Conservation (phyloP, 1,284 basidiomycete genomes). For the Ustilago cynodontis region DNA sequence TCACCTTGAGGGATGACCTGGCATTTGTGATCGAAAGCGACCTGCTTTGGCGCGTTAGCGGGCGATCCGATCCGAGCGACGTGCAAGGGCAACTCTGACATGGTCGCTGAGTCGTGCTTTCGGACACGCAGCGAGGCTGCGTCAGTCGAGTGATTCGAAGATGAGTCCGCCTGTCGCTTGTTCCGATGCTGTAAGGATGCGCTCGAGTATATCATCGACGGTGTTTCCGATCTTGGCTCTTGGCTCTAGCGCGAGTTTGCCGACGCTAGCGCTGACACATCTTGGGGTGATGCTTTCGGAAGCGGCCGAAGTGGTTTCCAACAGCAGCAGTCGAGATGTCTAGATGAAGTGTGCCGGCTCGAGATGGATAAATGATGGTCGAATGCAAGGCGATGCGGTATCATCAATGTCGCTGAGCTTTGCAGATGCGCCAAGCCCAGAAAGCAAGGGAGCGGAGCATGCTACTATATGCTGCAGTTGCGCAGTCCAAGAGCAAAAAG, state of each 20-base stretch:
- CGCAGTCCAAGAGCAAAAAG: neutral
- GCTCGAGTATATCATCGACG: neutral
- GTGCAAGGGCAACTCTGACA: constrained; percentile 16
- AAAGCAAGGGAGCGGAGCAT: neutral
- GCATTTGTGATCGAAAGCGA: constrained; percentile 42
- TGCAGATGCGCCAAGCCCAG: neutral
- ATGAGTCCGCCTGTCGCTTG: neutral
- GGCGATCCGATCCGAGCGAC: constrained; percentile 18
- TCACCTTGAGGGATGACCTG: constrained; percentile 49
- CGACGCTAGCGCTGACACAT: neutral
- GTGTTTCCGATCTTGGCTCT: neutral
- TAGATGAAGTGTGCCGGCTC: too few species aligned
- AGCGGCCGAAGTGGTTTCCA: neutral
- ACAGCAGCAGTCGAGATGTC: neutral
- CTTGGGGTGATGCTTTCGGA: neutral
- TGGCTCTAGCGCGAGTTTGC: neutral
- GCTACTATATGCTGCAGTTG: neutral
- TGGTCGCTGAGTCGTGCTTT: constrained; percentile 2
- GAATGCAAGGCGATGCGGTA: neutral
- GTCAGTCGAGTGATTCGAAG: neutral
- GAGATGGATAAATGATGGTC: neutral
- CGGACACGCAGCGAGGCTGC: neutral
- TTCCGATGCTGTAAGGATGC: neutral
- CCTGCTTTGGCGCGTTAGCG: constrained; percentile 23
- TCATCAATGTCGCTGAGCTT: neutral